Base-by-base conservation (phyloP, 129 eudicot species). In the Helichrysum umbraculigerum region DNA sequence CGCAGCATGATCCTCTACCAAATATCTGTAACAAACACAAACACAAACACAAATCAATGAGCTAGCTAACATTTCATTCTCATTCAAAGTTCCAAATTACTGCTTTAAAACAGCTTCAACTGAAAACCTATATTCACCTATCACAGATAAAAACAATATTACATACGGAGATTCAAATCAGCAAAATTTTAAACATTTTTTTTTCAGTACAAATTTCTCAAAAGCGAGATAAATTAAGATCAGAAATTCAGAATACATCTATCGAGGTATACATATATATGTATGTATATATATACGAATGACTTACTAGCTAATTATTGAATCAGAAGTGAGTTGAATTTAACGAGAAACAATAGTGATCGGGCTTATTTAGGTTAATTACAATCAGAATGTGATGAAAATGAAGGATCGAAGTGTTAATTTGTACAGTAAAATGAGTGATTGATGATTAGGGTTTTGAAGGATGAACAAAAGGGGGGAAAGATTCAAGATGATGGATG, bases 1-100 rank as follows among this genome's bases (percentile, higher is more conserved):
- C 20, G 44, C 33, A 79, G 64, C 7, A 76, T 47, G 1, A 41
- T 42, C 73, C 58, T 71, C 60, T 42, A 72, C 64, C 3, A 10
- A 70, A 74, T 68, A 44, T 64, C 42, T 25, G 44, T 74, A 54
- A 66, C 41, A 77, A 47, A 72, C 15, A 66, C 67, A 79, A 47
- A 72, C 15, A 66, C 67, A 79, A 66, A 72, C 15, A 66, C 71
- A 79, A 60, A 2, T 37, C 10, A 37, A 34, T 4, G 6, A 34
- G 39, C 57, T 50, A 50, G 6, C n/a, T 15, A 14, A 51, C 21
- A 51, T 51, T 51, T 51, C 19, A 51, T 14, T 5, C 17, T 16
- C 0, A 35, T n/a, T n/a, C n/a, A n/a, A n/a, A n/a, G n/a, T n/a
- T 32, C 4, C 9, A 54, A 54, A 54, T 54, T 54, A 54, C 60